Evolutionary conservation across 257 asterid species (phyloP), one percentile per base, ranked within the genome.

Genomic region (Nicotiana benthamiana): DNA sequence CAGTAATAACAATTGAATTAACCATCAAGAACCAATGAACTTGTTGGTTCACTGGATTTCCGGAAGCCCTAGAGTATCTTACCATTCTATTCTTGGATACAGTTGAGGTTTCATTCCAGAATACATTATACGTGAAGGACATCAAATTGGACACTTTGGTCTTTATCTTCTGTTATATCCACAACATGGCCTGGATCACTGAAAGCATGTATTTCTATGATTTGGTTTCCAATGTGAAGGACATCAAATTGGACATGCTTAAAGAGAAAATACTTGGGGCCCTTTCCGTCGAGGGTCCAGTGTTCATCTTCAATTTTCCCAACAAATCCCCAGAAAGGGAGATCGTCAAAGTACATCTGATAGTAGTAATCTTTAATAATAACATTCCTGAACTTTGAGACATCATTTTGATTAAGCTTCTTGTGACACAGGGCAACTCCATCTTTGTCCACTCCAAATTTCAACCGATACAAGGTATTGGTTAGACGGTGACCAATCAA

Each of bases 251-350:
- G 93, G 70, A 91, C 87, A 80, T 91, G 94, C 53, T 87, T 89
- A 81, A 95, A 95, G 65, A 95, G 87, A 68, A 88, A 90, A 86
- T 86, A 87, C 82, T 86, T 90, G 59, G 86, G 88, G 66, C 89
- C 89, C 84, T 83, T 88, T 62, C 86, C 81, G 7, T 83, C 90
- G 34, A 64, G 60, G 68, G 85, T 81, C 90, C 87, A 87, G 66
- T 77, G 86, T 86, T 57, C 91, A 13, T 89, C 87, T 89, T 95
- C 97, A 83, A 90, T 89, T 89, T 93, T 95, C 75, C 99, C 98
- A 22, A 95, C 77, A 89, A 90, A 93, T 60, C 94, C 99, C 99
- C 98, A 95, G 46, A 93, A 68, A 63, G 99, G 98, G 83, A 93
- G 99, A 88, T 91, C 94, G 75, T 92, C 98, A 84, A 83, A 92